Conservation (phyloP, 2,329 filamentous ascomycete species). For the Trichoderma sp. region DNA sequence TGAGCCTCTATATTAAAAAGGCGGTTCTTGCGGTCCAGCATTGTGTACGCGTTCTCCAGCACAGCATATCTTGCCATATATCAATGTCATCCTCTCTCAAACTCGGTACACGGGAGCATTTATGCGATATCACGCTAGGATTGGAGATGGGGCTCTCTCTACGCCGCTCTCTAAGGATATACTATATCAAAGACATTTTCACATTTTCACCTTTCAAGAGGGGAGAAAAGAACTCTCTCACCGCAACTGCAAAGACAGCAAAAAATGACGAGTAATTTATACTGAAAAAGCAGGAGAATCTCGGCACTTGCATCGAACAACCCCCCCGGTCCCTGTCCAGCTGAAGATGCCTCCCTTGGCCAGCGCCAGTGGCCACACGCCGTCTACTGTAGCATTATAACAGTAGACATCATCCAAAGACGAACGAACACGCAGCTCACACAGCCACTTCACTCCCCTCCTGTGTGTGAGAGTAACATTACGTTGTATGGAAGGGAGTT, state of each 20-base stretch:
- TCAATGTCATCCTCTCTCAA: background rate
- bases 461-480: background rate
- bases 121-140: background rate
- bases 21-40: background rate
- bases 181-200: background rate
- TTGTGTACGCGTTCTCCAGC: background rate
- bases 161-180: background rate
- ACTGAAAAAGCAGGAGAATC: background rate
- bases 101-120: background rate
- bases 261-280: background rate
- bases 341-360: background rate
- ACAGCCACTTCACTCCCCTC: background rate
- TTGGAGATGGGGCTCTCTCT: background rate
- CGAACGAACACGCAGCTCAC: background rate
- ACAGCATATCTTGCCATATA: background rate
- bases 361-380: background rate
- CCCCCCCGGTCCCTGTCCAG: background rate
- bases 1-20: background rate
- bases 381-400: background rate
- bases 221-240: background rate
- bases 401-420: background rate
- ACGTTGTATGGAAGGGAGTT: no score
- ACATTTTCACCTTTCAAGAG: background rate
- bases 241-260: slow-evolving; percentile 2
- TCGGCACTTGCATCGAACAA: background rate